These are phyloP conservation scores for Cyclotella atomus DNA, from an alignment of 108 stramenopile genomes.

Conservation along the genomic window DNA sequence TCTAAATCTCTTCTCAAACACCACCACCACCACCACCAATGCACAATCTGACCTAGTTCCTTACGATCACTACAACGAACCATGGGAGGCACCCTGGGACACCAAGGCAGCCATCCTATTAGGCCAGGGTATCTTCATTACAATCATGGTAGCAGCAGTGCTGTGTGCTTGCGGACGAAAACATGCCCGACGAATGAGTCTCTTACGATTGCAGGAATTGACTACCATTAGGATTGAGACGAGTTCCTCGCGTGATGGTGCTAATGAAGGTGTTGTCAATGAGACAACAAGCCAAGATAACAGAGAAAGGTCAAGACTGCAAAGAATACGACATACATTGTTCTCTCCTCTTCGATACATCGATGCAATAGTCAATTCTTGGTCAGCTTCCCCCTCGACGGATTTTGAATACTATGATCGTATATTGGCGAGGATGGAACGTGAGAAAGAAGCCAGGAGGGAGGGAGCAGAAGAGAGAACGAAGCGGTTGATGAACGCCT, in stretches of 20 bases:
- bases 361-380: too few relatives aligned
- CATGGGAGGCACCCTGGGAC: conserved; percentile 6
- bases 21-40: too few relatives aligned
- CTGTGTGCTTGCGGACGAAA: background rate
- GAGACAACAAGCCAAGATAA: background rate
- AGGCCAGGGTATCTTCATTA: background rate
- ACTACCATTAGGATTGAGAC: background rate
- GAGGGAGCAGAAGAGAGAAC: conserved; percentile 19
- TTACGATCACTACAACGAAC: background rate
- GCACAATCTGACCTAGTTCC: too few relatives aligned
- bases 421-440: conserved; percentile 19
- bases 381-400: background rate
- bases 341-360: background rate
- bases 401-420: conserved; percentile 4
- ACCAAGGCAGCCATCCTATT: background rate
- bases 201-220: background rate
- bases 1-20: too few relatives aligned
- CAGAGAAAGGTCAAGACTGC: background rate
- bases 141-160: background rate
- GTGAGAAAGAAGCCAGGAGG: background rate
- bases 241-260: background rate
- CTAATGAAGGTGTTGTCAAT: too few relatives aligned
- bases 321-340: background rate
- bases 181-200: background rate
- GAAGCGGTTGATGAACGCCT: conserved; percentile 18